Conservation (phyloP, 257 asterid genomes). For the Jacaranda copaia region DNA sequence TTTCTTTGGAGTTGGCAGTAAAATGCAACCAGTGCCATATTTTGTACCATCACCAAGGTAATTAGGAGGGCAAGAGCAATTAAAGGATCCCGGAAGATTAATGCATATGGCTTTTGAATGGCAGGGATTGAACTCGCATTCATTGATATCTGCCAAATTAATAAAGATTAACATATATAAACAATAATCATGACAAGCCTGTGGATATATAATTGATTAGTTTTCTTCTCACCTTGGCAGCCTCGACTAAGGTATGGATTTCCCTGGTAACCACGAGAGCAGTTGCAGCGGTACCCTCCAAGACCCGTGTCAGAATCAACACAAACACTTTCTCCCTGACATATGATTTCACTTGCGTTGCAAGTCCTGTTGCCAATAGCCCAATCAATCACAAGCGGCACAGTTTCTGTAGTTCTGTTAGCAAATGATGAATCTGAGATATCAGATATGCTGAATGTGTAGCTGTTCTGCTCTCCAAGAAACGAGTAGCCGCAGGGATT, state of each 20-base stretch:
- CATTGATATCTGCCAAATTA: slow-evolving; percentile 35
- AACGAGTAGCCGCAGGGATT: slow-evolving; percentile 49
- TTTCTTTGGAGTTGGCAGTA: slow-evolving; percentile 28
- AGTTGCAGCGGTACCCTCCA: no score
- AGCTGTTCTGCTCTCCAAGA: slow-evolving; percentile 41
- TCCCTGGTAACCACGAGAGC: no score
- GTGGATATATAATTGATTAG: background rate
- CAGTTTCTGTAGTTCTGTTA: background rate
- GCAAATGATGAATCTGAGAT: slow-evolving; percentile 21
- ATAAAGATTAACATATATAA: background rate
- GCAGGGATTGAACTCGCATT: slow-evolving; percentile 44
- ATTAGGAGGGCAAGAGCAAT: slow-evolving; percentile 38
- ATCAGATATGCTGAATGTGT: slow-evolving; percentile 37
- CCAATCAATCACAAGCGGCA: slow-evolving; percentile 31
- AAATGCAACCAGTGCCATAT: slow-evolving; percentile 39
- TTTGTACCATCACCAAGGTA: slow-evolving; percentile 41
- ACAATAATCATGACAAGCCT: background rate
- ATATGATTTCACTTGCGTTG: no score
- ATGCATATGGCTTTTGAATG: slow-evolving; percentile 32
- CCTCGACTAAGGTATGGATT: slow-evolving; percentile 34
- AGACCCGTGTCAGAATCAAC: no score
- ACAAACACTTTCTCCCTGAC: no score
- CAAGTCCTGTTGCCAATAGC: slow-evolving; percentile 46
- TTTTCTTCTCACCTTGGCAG: slow-evolving; percentile 43
- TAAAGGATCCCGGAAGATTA: slow-evolving; percentile 38